Evolutionary conservation across 441 rosid genomes (phyloP).

Genomic region (Populus trichocarpa): DNA sequence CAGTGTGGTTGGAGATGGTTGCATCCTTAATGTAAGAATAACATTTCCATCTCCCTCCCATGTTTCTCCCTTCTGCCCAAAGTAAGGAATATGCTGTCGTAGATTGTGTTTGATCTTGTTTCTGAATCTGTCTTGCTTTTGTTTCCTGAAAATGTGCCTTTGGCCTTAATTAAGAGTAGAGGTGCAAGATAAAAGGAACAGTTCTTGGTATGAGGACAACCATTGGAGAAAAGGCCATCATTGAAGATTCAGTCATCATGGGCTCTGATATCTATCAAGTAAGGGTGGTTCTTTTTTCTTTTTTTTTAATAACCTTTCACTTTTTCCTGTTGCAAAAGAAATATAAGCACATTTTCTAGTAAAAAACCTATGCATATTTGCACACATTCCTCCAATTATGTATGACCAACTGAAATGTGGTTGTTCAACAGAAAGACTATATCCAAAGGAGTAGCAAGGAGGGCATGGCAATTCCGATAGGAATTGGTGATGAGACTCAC

Average conservation of each 20-base stretch:
- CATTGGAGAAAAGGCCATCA: slow-evolving; percentile 49
- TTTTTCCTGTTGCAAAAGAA: background rate
- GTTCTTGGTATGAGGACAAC: slow-evolving; percentile 80
- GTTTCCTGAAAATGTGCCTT: slow-evolving; percentile 18
- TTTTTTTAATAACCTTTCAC: background rate
- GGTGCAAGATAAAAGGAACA: slow-evolving; percentile 68
- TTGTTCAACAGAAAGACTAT: slow-evolving; percentile 27
- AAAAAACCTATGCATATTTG: too few species aligned
- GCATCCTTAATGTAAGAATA: slow-evolving; percentile 64
- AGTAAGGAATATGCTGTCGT: background rate
- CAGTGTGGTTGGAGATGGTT: slow-evolving; percentile 75
- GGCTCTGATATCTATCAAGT: slow-evolving; percentile 80
- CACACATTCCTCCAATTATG: too few species aligned
- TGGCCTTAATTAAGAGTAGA: slow-evolving; percentile 39
- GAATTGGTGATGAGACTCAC: slow-evolving; percentile 58
- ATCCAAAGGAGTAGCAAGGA: slow-evolving; percentile 20
- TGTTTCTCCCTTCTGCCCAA: background rate
- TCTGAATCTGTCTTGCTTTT: background rate
- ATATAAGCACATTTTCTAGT: too few species aligned
- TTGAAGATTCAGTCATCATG: slow-evolving; percentile 76
- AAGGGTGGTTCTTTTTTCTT: slow-evolving; percentile 3
- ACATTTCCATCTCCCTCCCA: background rate
- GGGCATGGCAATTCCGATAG: slow-evolving; percentile 38
- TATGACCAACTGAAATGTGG: background rate
- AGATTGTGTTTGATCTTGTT: background rate